A percentile compares a stretch with the other conserved stretches of the same genome.
Evolutionary conservation across 306 rosid genomes (phyloP).

Genomic region (Carpinus viminea): DNA sequence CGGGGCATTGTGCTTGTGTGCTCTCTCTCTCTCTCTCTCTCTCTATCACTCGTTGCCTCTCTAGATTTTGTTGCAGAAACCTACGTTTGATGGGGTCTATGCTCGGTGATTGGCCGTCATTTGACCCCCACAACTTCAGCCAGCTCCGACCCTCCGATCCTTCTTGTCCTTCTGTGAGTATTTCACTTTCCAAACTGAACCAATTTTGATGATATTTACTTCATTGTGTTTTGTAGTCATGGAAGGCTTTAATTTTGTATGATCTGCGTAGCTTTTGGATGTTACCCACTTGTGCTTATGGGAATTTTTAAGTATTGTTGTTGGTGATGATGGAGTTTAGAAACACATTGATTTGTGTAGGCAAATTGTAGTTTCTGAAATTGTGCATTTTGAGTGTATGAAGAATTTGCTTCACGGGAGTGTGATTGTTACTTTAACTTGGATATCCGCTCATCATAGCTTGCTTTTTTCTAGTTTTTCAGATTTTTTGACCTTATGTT

Average conservation of each 20-base stretch:
- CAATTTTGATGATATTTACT: constrained; percentile 14
- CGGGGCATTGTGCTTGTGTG: constrained; percentile 19
- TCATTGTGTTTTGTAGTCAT: constrained; percentile 14
- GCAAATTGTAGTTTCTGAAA: constrained; percentile 15
- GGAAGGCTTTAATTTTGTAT: constrained; percentile 16
- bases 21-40: too few relatives aligned
- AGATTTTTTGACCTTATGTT: too few relatives aligned
- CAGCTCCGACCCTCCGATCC: constrained; percentile 91
- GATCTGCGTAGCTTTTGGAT: constrained; percentile 10
- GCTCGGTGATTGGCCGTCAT: constrained; percentile 86
- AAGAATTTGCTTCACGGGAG: constrained; percentile 4
- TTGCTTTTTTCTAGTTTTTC: too few relatives aligned
- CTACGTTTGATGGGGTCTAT: constrained; percentile 63
- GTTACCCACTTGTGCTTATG: background rate
- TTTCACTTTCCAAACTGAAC: constrained; percentile 16
- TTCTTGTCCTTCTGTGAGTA: constrained; percentile 77
- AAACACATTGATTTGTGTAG: background rate
- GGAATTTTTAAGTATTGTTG: background rate
- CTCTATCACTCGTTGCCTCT: constrained; percentile 12
- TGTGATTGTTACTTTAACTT: constrained; percentile 5
- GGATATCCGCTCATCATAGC: too few relatives aligned
- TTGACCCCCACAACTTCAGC: constrained; percentile 93
- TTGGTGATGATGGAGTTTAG: background rate
- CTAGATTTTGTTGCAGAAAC: constrained; percentile 26
- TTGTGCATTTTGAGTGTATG: constrained; percentile 16